Conservation (phyloP, 306 rosid genomes). For the Boehmeria nivea region DNA sequence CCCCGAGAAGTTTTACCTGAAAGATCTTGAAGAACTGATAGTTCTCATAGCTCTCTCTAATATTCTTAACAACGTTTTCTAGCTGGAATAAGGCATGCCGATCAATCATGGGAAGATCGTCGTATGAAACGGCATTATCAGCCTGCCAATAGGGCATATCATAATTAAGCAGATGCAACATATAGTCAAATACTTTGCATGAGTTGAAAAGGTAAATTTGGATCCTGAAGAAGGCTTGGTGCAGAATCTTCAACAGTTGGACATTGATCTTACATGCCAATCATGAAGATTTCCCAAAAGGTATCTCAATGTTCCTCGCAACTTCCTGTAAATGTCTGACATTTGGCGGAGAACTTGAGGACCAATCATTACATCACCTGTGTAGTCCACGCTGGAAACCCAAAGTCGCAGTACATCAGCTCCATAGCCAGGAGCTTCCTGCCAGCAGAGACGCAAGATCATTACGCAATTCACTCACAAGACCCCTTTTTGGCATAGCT, state of each 20-base stretch:
- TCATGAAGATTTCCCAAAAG: constrained; percentile 97
- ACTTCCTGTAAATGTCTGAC: constrained; percentile 90
- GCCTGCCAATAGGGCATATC: constrained; percentile 41
- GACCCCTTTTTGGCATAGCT: no score
- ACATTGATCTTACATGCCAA: constrained; percentile 67
- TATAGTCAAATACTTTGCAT: background rate
- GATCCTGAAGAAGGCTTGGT: background rate
- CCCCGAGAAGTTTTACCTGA: constrained; percentile 54
- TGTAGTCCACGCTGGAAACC: constrained; percentile 98
- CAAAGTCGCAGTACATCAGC: constrained; percentile 95
- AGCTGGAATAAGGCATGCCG: constrained; percentile 87
- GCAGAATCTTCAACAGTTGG: constrained; percentile 5
- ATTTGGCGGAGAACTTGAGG: constrained; percentile 96
- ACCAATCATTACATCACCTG: constrained; percentile 82
- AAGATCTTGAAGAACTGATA: constrained; percentile 93
- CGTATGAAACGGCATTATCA: constrained; percentile 57
- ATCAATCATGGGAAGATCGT: constrained; percentile 86
- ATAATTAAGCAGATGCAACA: constrained; percentile 17
- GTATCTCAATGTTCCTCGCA: constrained; percentile 95
- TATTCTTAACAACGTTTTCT: constrained; percentile 66
- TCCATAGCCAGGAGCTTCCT: constrained; percentile 95
- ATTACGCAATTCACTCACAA: constrained; percentile 11
- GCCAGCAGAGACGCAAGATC: constrained; percentile 25
- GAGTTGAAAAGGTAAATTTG: constrained; percentile 2
- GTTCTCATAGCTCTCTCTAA: constrained; percentile 75